Evolutionary conservation across 2,329 filamentous ascomycete species (phyloP), one percentile per base, ranked within the genome.

Genomic region (Knoxdaviesia capensis): DNA sequence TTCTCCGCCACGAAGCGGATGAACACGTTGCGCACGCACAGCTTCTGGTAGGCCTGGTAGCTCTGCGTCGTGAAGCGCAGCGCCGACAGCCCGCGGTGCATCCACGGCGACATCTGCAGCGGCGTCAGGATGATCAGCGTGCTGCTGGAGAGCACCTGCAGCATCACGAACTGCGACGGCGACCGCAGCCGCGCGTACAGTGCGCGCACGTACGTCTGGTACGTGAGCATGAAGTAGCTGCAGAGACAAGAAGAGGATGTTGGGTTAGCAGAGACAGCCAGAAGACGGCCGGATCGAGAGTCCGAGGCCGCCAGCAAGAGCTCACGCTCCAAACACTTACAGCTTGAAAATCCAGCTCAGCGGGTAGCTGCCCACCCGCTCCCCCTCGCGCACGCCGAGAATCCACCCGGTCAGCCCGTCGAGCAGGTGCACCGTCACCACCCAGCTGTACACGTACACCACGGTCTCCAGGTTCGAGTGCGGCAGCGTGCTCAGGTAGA

Each of bases 321-420:
- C 20, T 20, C 20, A 2, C 2, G 20, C 20, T 20, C 20, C 20
- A 20, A 9, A 7, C 28, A 58, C 69, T 58, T 53, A 77, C 69
- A 80, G 63, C 54, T 80, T 80, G 51, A 80, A 80, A 36, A 78
- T 69, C 71, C 74, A 80, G 48, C 73, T 76, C 44, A 80, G 55
- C n/a, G 76, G 76, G 50, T 80, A 80, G 53, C 72, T 78, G 35
- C 75, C 74, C 1, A 80, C 76, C 32, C 75, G 63, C 53, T 80
- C 71, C 39, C 76, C 75, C 49, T 79, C 71, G 41, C 68, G 71
- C 35, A 71, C 74, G 38, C 76, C 75, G 35, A 80, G 56, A 39
- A 80, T 76, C 71, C 73, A 80, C 2, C 73, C 75, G 0, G 74
- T 77, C 44, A 78, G 57, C 3, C 66, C 69, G 51, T 80, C 76